Evolutionary conservation across 2,329 filamentous ascomycete genomes (phyloP), one percentile per base, ranked within the genome.

Genomic region (Sclerotinia spermophila): DNA sequence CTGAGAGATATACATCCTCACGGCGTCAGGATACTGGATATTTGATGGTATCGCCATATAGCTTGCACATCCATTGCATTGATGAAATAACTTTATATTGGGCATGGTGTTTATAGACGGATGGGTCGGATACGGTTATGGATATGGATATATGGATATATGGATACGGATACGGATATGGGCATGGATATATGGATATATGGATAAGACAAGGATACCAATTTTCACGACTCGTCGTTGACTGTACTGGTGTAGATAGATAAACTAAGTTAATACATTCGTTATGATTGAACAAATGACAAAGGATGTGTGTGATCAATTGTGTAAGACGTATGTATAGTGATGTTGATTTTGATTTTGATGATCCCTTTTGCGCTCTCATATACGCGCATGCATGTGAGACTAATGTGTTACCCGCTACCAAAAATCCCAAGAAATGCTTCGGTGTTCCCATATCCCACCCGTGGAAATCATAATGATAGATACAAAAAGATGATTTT

Each of bases 21-120:
- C 19, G 35, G 48, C n/a, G 35, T 65, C 17, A 19, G 24, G 33
- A 38, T 65, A 27, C 33, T 53, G 27, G 40, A 45, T 15, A 24
- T 30, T 19, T 44, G 30, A 66, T 67, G n/a, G 35, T 67, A 19
- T 1, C 15, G n/a, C 38, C 35, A 67, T 44, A 44, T 44, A 58
- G 35, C 35, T 44, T 67, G 38, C 13, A 59, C 15, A 53, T 65
- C 40, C 24, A 51, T 17, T 33, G 38, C 19, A 33, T 44, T 55
- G 65, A 58, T 8, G 19, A 51, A 58, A 33, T 24, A 19, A 44
- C 3, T 42, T 27, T 67, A 21, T 30, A 30, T 40, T 10, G 45
- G n/a, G 11, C 35, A 35, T n/a, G 53, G 42, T 44, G 53, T 59
- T 67, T 67, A n/a, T 59, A 59, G 38, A 48, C 33, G 65, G 40